These are phyloP conservation scores for Cercospora brassicicola DNA, from an alignment of 2,329 filamentous ascomycete genomes.

Conservation along the genomic window DNA sequence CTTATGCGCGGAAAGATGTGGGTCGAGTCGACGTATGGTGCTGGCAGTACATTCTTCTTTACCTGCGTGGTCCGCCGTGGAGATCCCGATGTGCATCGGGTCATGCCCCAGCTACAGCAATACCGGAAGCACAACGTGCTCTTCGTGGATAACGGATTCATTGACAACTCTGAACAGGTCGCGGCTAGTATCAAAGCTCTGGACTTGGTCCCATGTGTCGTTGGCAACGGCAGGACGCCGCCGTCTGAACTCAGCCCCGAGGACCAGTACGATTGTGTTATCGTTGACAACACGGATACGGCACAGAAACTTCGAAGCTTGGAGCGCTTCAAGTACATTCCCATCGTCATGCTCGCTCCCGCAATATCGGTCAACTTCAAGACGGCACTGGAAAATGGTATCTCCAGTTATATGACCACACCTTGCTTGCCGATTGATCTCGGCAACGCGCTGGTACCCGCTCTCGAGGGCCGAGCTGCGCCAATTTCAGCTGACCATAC, in stretches of 20 bases:
- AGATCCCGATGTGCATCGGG: slow-evolving; percentile 71
- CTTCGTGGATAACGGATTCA: slow-evolving; percentile 89
- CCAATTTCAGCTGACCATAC: slow-evolving; percentile 91
- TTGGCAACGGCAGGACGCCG: slow-evolving; percentile 68
- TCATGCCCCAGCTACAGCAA: slow-evolving; percentile 81
- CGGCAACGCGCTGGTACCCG: slow-evolving; percentile 93
- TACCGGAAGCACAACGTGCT: slow-evolving; percentile 90
- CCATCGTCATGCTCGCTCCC: slow-evolving; percentile 87
- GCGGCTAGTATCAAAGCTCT: slow-evolving; percentile 74
- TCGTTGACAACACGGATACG: slow-evolving; percentile 90
- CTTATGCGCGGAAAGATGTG: slow-evolving; percentile 96
- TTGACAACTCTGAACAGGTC: slow-evolving; percentile 73
- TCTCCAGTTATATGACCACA: slow-evolving; percentile 99
- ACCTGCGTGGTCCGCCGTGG: slow-evolving; percentile 88
- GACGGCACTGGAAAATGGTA: slow-evolving; percentile 88
- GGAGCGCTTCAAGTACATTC: slow-evolving; percentile 96
- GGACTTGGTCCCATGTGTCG: slow-evolving; percentile 77
- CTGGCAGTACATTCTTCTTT: slow-evolving; percentile 94
- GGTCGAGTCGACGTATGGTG: slow-evolving; percentile 89
- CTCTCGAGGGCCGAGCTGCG: slow-evolving; percentile 87
- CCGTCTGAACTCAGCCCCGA: slow-evolving; percentile 53
- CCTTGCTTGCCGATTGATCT: slow-evolving; percentile 92
- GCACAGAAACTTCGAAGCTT: slow-evolving; percentile 81
- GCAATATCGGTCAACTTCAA: slow-evolving; percentile 89
- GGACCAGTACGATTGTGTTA: slow-evolving; percentile 86